Conservation (phyloP, 495 filamentous ascomycete species). For the Aspergillus steynii region DNA sequence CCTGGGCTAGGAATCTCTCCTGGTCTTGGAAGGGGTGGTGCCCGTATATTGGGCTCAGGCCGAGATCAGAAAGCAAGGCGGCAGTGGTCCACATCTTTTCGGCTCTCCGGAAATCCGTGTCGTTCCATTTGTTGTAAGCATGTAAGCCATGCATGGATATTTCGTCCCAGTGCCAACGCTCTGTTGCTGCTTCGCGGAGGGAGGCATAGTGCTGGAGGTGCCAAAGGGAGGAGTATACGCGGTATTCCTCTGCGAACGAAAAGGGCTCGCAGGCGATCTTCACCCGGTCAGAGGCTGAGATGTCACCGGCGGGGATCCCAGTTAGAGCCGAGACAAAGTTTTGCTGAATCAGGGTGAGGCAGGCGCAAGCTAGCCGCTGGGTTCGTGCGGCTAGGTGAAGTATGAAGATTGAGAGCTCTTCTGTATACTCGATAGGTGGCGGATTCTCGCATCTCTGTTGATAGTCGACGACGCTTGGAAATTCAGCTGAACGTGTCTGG, state of each 20-base stretch:
- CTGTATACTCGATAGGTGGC: too few relatives aligned
- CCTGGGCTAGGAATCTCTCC: too few relatives aligned
- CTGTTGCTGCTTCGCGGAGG: slow-evolving; percentile 5
- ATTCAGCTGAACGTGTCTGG: too few relatives aligned
- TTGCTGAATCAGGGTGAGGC: slow-evolving; percentile 1
- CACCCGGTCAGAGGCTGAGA: background rate
- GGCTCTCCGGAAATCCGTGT: background rate
- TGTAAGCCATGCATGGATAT: background rate
- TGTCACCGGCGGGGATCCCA: background rate
- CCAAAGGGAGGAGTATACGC: slow-evolving; percentile 13
- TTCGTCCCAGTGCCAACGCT: slow-evolving; percentile 3
- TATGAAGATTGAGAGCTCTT: background rate
- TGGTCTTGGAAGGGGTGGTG: too few relatives aligned
- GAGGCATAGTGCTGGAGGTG: slow-evolving; percentile 12
- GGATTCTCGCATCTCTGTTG: too few relatives aligned
- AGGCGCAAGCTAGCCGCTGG: slow-evolving; percentile 5
- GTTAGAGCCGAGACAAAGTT: slow-evolving; percentile 5
- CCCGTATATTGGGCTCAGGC: background rate
- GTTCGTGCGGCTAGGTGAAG: slow-evolving; percentile 5
- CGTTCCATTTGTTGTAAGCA: slow-evolving; percentile 3
- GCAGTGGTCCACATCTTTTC: slow-evolving; percentile 6
- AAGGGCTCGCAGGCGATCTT: slow-evolving; percentile 9
- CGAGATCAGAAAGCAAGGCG: slow-evolving; percentile 4
- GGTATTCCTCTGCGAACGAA: slow-evolving; percentile 16
- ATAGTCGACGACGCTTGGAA: too few relatives aligned